Base-by-base conservation (phyloP, 345 rosid genomes). In the Clarkia xantiana region DNA sequence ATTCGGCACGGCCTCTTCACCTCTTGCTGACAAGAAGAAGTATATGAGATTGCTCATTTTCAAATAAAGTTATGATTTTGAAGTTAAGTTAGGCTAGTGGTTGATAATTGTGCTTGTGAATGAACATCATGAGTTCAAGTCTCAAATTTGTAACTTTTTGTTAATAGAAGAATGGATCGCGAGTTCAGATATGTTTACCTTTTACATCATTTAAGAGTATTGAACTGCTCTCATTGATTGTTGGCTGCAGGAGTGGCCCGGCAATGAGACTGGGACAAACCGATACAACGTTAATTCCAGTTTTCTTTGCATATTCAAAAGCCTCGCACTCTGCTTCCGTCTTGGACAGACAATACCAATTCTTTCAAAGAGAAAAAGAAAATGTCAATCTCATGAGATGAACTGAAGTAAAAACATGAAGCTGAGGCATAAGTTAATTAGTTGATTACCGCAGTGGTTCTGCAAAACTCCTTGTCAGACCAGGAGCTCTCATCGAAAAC, bases 311-410 rank as follows among this genome's bases (percentile, higher is more conserved):
- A 45, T 63, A 81, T 45, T 76, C 78, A 14, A 75, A 57, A 57
- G 93, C 89, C 54, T 65, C 71, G 47, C 61, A 67, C 57, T 79
- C 97, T 14, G 87, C 96, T 71, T 54, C 67, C 34, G 85, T 77
- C 69, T 87, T 87, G 14, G 91, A 62, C 46, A 73, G 47, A 61
- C 67, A 64, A 65, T 87, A 84, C 94, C 88, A 77, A 39, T 77
- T 72, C 93, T 79, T 41, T 18, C 59, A 19, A 11, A 18, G 49
- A 20, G 25, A 39, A 47, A 56, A 42, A 18, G 2, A n/a, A n/a
- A 29, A 29, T 29, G 36, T 29, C 36, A 29, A 29, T 29, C 36
- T 29, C 36, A 29, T 29, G 36, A 29, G 36, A 29, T 4, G 36
- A 29, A 29, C 36, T 5, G 25, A 22, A 22, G 2, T 29, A 29